Evolutionary conservation across 2,329 filamentous ascomycete genomes (phyloP).

Genomic region (Magnaporthales sp.): DNA sequence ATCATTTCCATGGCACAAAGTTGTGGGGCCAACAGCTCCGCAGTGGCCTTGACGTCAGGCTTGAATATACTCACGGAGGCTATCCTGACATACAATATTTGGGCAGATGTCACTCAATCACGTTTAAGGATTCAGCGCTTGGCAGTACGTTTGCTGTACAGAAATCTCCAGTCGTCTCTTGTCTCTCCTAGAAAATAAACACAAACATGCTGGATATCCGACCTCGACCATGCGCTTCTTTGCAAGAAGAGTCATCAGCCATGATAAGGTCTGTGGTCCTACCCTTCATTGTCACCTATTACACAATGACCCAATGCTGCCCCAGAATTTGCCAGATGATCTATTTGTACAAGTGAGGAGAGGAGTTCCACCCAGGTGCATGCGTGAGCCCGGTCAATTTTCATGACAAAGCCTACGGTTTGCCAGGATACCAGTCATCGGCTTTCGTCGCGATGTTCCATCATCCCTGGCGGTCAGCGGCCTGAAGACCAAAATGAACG

Average conservation of each 20-base stretch:
- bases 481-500: background rate
- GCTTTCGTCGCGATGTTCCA: background rate
- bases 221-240: background rate
- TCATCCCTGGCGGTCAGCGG: too few relatives aligned
- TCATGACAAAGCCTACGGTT: background rate
- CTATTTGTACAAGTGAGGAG: background rate
- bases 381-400: background rate
- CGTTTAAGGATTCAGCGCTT: background rate
- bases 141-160: background rate
- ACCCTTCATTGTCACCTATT: background rate
- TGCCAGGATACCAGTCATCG: background rate
- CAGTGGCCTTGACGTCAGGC: too few relatives aligned
- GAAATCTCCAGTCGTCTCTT: background rate
- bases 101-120: background rate
- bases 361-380: background rate
- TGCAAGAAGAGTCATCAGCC: background rate
- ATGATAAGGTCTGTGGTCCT: background rate
- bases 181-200: background rate
- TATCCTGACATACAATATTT: too few relatives aligned
- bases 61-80: too few relatives aligned
- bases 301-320: background rate
- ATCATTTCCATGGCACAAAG: too few relatives aligned
- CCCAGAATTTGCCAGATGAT: background rate
- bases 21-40: too few relatives aligned
- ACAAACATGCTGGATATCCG: background rate